Evolutionary conservation across 495 filamentous ascomycete species (phyloP).

Genomic region (Annulohypoxylon bovei): DNA sequence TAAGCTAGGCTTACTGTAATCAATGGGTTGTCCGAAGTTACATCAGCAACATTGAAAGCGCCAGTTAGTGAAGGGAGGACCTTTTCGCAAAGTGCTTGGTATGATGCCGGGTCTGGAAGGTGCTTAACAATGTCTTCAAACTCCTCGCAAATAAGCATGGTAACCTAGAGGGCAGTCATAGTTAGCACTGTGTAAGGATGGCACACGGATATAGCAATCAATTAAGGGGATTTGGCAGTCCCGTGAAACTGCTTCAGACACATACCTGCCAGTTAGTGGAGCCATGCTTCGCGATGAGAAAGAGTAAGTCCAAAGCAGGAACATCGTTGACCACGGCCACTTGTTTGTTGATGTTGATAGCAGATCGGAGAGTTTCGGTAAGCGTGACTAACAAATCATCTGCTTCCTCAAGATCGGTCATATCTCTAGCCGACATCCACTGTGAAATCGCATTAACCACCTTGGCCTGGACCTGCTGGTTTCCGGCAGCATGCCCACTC

Average conservation of each 20-base stretch:
- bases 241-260: slow-evolving; percentile 42
- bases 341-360: slow-evolving; percentile 78
- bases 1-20: slow-evolving; percentile 65
- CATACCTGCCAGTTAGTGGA: slow-evolving; percentile 87
- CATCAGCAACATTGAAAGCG: slow-evolving; percentile 85
- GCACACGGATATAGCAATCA: background rate
- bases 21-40: slow-evolving; percentile 84
- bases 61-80: slow-evolving; percentile 87
- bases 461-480: slow-evolving; percentile 71
- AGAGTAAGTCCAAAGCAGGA: slow-evolving; percentile 82
- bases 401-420: slow-evolving; percentile 81
- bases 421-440: slow-evolving; percentile 80
- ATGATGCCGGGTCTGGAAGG: slow-evolving; percentile 71
- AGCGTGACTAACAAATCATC: slow-evolving; percentile 92
- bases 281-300: slow-evolving; percentile 86
- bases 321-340: slow-evolving; percentile 73
- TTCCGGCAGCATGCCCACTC: slow-evolving; percentile 52
- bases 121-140: slow-evolving; percentile 85
- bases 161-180: slow-evolving; percentile 33
- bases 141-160: slow-evolving; percentile 78
- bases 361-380: slow-evolving; percentile 85
- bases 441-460: slow-evolving; percentile 80
- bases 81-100: slow-evolving; percentile 83
- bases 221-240: background rate
- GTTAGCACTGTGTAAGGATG: slow-evolving; percentile 13